Evolutionary conservation across 75 land plant species (phyloP).

Genomic region (Azolla pinnata): DNA sequence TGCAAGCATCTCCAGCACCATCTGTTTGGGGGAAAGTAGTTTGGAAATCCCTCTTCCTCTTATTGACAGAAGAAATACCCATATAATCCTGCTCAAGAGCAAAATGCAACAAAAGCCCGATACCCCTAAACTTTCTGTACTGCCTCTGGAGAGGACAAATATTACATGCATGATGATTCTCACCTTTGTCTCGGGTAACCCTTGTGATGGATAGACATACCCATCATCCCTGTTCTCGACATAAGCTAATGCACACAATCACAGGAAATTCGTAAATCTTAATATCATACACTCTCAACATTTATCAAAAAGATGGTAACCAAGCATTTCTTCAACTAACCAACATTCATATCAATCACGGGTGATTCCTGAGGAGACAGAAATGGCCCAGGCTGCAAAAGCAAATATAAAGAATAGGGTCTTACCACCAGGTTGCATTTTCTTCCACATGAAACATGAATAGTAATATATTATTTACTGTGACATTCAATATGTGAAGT

Average conservation of each 20-base stretch:
- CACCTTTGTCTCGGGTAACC: constrained; percentile 1
- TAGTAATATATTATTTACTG: too few species aligned
- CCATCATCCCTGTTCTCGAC: constrained; percentile 1
- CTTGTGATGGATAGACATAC: background rate
- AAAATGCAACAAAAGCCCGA: too few species aligned
- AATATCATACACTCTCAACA: background rate
- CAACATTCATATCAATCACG: background rate
- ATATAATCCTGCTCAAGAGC: background rate
- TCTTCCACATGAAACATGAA: too few species aligned
- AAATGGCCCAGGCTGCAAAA: background rate
- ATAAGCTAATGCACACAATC: background rate
- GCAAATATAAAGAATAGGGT: too few species aligned
- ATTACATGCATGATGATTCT: too few species aligned
- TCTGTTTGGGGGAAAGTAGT: background rate
- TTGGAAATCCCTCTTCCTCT: background rate
- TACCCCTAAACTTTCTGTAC: too few species aligned
- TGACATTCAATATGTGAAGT: too few species aligned
- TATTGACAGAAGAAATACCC: background rate
- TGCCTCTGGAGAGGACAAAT: too few species aligned
- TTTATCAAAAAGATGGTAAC: background rate
- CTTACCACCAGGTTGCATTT: too few species aligned
- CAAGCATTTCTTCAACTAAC: background rate
- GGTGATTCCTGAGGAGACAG: constrained; percentile 1
- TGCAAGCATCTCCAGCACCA: background rate
- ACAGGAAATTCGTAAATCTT: background rate